Percentiles rank a stretch among this genome's conserved stretches.
phyloP scores from a whole-genome alignment of 768 basidiomycete species.

The Termitomyces sp. region DNA sequence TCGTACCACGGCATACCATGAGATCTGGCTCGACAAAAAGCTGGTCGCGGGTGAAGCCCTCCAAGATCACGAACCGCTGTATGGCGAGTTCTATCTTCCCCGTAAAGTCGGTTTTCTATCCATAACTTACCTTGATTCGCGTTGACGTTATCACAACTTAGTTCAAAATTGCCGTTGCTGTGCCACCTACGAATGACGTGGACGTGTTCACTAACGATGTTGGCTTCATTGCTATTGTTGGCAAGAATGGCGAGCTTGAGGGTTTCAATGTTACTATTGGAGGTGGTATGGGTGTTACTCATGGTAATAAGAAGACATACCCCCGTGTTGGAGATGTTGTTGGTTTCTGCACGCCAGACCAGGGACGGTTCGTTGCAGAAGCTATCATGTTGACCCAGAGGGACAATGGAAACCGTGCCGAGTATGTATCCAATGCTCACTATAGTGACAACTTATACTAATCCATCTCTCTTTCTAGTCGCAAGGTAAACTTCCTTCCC shows the following conservation, averaged over 20 bases:
- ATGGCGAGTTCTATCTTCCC: constrained; percentile 95
- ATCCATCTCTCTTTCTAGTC: constrained; percentile 32
- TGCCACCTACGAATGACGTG: constrained; percentile 94
- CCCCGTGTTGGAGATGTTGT: constrained; percentile 84
- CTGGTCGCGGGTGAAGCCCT: constrained; percentile 90
- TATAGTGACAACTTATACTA: neutral
- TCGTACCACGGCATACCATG: constrained; percentile 90
- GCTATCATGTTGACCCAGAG: constrained; percentile 91
- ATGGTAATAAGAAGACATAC: constrained; percentile 98
- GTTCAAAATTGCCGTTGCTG: constrained; percentile 97
- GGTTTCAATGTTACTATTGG: constrained; percentile 96
- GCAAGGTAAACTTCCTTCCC: constrained; percentile 38
- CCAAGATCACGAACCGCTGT: constrained; percentile 95
- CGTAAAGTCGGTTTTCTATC: constrained; percentile 62
- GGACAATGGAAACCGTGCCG: constrained; percentile 92
- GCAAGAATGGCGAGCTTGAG: constrained; percentile 66
- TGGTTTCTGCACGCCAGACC: constrained; percentile 89
- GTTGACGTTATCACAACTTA: constrained; percentile 25
- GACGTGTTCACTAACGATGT: constrained; percentile 96
- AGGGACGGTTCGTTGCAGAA: constrained; percentile 85
- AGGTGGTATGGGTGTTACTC: constrained; percentile 99
- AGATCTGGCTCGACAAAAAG: constrained; percentile 99
- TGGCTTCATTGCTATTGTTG: constrained; percentile 93
- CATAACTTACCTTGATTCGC: neutral
- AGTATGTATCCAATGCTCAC: constrained; percentile 50